Base-by-base conservation (phyloP, 306 rosid species). In the Malus sylvestris region DNA sequence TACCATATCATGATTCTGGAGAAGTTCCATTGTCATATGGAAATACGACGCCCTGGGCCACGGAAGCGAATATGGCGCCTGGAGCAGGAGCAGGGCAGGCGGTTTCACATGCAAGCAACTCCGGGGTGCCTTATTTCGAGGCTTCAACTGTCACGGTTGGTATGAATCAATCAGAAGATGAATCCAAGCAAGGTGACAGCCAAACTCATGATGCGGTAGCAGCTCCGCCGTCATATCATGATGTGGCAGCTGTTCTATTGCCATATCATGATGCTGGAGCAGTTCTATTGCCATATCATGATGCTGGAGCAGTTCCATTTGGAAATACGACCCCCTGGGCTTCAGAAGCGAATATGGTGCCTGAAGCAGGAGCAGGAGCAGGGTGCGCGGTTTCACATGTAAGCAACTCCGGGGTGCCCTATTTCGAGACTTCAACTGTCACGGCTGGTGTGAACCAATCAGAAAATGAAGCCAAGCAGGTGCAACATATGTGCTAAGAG, bases 131-230 rank as follows among this genome's bases (percentile, higher is more conserved):
- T 77, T 40, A 15, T 33, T 46, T 72, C 53, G 82, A 70, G 38
- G 67, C 79, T 82, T 79, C 68, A 60, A 72, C 27, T 40, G 40
- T 71, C 70, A 44, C 73, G 64, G 64, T 68, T 67, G 20, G 57
- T 61, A 25, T 72, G 63, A 77, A 59, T 53, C 79, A 11, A 22
- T 58, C 63, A 58, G 63, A n/a, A 10, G 11, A 58, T 10, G 63
- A 58, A n/a, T 58, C 29, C 29, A 20, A 19, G 46, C 63, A 20
- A 38, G 42, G 42, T 38, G 42, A 38, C 42, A 38, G 42, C 7
- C 9, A 38, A 38, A 38, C 42, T 38, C 12, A 9, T 19, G 59
- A 53, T 53, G 59, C 19, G 22, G 59, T 20, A 53, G 59, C 4
- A 7, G 19, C 8, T 53, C 23, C 59, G 3, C 12, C 2, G 1